A percentile compares a stretch with the other conserved stretches of the same genome.
phyloP scores from a whole-genome alignment of 768 basidiomycete species.

The Chlorophyllum brunneum region DNA sequence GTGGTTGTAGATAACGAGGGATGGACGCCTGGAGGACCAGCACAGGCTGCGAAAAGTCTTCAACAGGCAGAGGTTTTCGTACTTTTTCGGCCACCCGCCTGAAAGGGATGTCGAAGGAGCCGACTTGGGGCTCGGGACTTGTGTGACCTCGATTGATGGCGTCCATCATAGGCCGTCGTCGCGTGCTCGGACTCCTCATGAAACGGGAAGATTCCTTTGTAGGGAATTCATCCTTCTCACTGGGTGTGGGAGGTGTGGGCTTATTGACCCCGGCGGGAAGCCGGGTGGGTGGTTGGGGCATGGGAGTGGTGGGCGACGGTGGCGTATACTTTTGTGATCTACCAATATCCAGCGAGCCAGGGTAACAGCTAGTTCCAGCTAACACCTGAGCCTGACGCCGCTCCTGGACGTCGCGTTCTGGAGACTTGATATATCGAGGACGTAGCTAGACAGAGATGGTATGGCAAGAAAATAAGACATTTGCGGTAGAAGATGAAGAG shows the following conservation, averaged over 20 bases:
- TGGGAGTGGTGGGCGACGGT: constrained; percentile 35
- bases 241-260: constrained; percentile 31
- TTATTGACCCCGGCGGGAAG: constrained; percentile 24
- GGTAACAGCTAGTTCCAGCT: background rate
- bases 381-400: constrained; percentile 3
- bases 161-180: constrained; percentile 35
- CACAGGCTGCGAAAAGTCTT: constrained; percentile 29
- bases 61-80: constrained; percentile 16
- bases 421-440: constrained; percentile 7
- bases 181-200: constrained; percentile 27
- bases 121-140: constrained; percentile 22
- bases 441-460: background rate
- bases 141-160: constrained; percentile 29
- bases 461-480: background rate
- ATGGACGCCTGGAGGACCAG: constrained; percentile 22
- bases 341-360: constrained; percentile 6
- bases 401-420: background rate
- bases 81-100: constrained; percentile 15
- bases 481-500: background rate
- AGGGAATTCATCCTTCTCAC: constrained; percentile 15
- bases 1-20: constrained; percentile 62
- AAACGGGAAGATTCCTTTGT: constrained; percentile 23
- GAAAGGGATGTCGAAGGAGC: constrained; percentile 20
- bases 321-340: constrained; percentile 24
- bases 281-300: constrained; percentile 32